Base-by-base conservation (phyloP, 1,284 basidiomycete species). In the Agaricales sp. region DNA sequence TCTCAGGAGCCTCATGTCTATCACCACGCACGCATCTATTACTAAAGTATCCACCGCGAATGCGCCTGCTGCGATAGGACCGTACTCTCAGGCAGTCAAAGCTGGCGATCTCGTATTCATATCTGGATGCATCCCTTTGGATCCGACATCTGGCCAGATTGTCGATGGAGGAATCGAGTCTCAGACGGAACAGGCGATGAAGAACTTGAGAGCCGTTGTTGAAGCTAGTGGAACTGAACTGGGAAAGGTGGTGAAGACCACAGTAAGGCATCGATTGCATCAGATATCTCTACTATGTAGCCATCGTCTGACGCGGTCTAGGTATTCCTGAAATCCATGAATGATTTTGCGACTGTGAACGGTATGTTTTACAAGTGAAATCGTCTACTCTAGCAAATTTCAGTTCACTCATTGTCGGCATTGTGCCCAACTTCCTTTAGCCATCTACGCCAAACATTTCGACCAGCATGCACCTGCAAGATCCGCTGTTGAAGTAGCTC, bases 261-360 rank as follows among this genome's bases (percentile, higher is more conserved):
- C 89, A 22, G 88, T 87, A 57, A 51, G 82, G 61, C 3, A 44
- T 35, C 25, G 23, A 16, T 20, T 43, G 13, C 8, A 8, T 12
- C 16, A n/a, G 26, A 26, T 11, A 20, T 51, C 14, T 35, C 19
- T 43, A 23, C n/a, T 19, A 20, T 23, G 11, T n/a, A 51, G n/a
- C 12, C 4, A 37, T n/a, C 19, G 13, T 21, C 26, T 24, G 19
- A 24, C 4, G 11, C 12, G 24, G 4, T 24, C 12, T 53, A 91
- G 84, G 87, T 96, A 44, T 98, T 97, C 73, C 68, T 98, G 61
- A 92, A 95, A 65, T 72, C 78, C 58, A 95, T 98, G 92, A 74
- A 87, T 60, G 88, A 98, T 67, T 97, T 97, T 65, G 81, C 64
- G 12, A 71, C 77, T 49, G 83, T 97, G 63, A 99, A 98, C 65